Evolutionary conservation across 805 yeast species (phyloP), one percentile per base, ranked within the genome.

Genomic region (Saccharomyces mikatae): DNA sequence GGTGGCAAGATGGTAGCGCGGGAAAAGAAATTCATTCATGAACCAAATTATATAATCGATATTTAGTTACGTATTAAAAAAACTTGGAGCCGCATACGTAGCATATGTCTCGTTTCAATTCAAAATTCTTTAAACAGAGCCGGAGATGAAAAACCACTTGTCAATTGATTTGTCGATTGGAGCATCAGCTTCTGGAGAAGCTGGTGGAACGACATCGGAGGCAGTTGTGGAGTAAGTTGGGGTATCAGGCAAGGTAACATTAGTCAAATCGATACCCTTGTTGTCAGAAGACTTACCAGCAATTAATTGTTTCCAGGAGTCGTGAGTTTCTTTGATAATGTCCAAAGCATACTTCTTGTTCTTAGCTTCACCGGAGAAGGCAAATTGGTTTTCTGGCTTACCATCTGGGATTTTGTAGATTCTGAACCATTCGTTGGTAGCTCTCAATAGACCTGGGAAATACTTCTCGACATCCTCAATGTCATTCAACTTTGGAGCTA

Each of bases 361-460:
- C 75, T 87, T 87, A 78, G 89, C 89, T 71, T 87, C 89, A 61
- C 97, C 99, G 57, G 88, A 80, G 83, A 89, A 90, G n/a, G 97
- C 98, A 72, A 94, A 92, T 74, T 86, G 87, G 76, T 94, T 94
- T 75, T 83, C 88, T 66, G 96, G 96, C 80, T 94, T 94, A 58
- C 98, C 99, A 72, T 92, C 99, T 53, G 99, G 97, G 63, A 90
- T 81, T 76, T 94, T 94, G 84, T 94, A 94, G 74, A 91, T 90
- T 73, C 95, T 87, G 84, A 94, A 94, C 99, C 99, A 94, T 75
- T 88, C 96, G 73, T 90, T 85, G 56, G 98, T 94, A 61, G 96
- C 87, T 71, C 96, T 87, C 69, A 94, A 77, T 56, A 94, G 78
- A 53, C 97, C 97, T 56, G 99, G 99, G 73, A 91, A 83, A 71